Evolutionary conservation across 2,329 filamentous ascomycete species (phyloP).

Genomic region (Kalaharituber pfeilii): DNA sequence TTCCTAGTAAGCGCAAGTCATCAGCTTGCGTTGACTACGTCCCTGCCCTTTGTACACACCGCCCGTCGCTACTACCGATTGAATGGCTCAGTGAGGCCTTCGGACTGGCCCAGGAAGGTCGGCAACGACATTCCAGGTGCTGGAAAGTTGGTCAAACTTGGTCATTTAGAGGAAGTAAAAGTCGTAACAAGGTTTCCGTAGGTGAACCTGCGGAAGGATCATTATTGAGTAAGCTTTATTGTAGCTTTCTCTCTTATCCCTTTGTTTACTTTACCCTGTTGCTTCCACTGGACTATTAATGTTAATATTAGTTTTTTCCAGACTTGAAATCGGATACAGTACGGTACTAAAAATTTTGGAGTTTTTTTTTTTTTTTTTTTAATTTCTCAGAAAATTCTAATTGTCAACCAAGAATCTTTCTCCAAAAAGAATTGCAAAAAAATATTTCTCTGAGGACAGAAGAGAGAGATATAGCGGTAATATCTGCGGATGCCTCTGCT

Average conservation of each 20-base stretch:
- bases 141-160: constrained; percentile 32
- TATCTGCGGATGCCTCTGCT: too few species aligned
- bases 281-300: constrained; percentile 7
- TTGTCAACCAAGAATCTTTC: too few species aligned
- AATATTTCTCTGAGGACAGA: too few species aligned
- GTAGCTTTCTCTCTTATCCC: neutral
- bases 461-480: too few species aligned
- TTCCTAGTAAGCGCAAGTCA: constrained; percentile 32
- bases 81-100: constrained; percentile 32
- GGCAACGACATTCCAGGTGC: constrained; percentile 25
- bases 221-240: constrained; percentile 23
- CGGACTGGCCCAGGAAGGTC: constrained; percentile 26
- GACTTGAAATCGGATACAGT: too few species aligned
- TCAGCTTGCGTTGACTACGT: constrained; percentile 33
- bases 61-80: constrained; percentile 32
- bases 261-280: constrained; percentile 8
- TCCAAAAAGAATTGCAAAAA: too few species aligned
- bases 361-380: too few species aligned
- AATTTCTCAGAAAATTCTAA: too few species aligned
- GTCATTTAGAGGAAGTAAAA: constrained; percentile 33
- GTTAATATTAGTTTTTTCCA: too few species aligned
- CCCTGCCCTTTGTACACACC: constrained; percentile 32
- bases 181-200: constrained; percentile 33
- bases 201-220: constrained; percentile 31
- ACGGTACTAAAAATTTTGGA: too few species aligned